Evolutionary conservation across 768 basidiomycete genomes (phyloP).

Genomic region (Rhizopogon vinicolor): DNA sequence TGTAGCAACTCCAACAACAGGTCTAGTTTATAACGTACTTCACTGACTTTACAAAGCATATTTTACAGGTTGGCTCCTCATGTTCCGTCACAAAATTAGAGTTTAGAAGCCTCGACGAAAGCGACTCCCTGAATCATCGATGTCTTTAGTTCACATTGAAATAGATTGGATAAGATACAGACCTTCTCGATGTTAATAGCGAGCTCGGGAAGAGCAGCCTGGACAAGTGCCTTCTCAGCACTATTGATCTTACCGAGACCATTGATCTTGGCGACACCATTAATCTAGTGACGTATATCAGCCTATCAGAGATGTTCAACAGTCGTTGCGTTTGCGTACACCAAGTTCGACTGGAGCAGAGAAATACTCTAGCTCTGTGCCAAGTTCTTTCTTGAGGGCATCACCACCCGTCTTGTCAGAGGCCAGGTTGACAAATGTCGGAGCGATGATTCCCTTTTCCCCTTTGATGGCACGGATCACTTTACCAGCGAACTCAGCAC

Average conservation of each 20-base stretch:
- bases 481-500: conserved; percentile 82
- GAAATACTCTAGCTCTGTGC: conserved; percentile 78
- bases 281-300: conserved; percentile 40
- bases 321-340: conserved; percentile 34
- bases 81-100: conserved; percentile 10
- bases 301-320: background rate
- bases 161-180: conserved; percentile 14
- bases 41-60: background rate
- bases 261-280: conserved; percentile 79
- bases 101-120: conserved; percentile 23
- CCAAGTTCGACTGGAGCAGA: conserved; percentile 86
- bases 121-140: conserved; percentile 15
- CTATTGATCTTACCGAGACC: conserved; percentile 72
- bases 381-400: conserved; percentile 77
- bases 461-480: conserved; percentile 82
- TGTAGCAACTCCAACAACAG: no score
- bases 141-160: background rate
- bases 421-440: conserved; percentile 77
- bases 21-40: background rate
- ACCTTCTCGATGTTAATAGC: conserved; percentile 68
- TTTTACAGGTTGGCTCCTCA: background rate
- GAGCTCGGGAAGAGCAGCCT: conserved; percentile 80
- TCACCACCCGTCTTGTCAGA: conserved; percentile 69
- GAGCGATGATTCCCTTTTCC: conserved; percentile 81
- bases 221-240: conserved; percentile 71